Base-by-base conservation (phyloP, 495 filamentous ascomycete genomes). In the Neurospora terricola region DNA sequence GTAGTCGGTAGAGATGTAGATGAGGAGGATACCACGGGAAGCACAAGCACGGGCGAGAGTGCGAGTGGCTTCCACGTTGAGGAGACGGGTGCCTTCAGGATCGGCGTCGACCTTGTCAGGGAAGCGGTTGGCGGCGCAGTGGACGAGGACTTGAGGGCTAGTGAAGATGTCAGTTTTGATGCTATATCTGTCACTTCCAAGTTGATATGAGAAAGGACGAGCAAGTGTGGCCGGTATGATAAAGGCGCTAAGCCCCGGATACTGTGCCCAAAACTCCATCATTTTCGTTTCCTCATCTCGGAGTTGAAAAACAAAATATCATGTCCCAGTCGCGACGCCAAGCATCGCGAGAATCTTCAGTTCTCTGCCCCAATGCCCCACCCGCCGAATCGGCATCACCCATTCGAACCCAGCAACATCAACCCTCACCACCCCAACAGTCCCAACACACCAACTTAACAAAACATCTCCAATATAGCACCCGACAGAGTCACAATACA, bases 1-100 rank as follows among this genome's bases (percentile, higher is more conserved):
- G 80, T 98, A 98, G 83, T 98, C 94, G 48, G 94, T 97, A 0
- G 93, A 96, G 79, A 98, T 97, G 85, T 97, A 97, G 79, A 97
- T 88, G 38, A 97, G 85, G 69, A 97, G 79, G 74, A 90, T 88
- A n/a, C 81, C 81, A 12, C 89, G 87, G 18, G 82, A 76, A 21
- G 89, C 86, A 76, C 92, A 91, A 39, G 89, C 84, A 38, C 86
- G 81, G 23, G 94, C 93, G 23, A 98, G 88, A 27, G 78, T 76
- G 38, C 85, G 83, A 18, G 92, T 89, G 11, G 93, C 91, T 5
- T 89, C 86, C 36, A 95, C 88, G 78, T 98, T 98, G 74, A 97
- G 82, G 40, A 83, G 86, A 72, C 89, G 88, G 0, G 93, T 92
- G 73, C 90, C 90, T 48, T 90, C 88, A 30, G 94, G 94, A 77